phyloP scores from a whole-genome alignment of 305 asterid species.

The Fraxinus latifolia region DNA sequence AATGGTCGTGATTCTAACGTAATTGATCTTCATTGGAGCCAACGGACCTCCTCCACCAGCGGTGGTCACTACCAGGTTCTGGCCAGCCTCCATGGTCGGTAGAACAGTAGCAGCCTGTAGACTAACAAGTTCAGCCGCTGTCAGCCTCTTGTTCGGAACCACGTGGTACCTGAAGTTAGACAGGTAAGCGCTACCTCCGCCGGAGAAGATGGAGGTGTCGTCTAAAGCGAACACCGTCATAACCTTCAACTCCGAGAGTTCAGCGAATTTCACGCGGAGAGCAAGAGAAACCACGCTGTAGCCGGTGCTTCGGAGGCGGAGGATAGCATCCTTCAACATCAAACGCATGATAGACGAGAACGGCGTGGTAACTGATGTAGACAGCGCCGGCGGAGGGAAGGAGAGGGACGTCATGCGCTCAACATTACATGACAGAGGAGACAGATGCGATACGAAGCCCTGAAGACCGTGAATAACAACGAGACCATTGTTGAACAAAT shows the following conservation, averaged over 20 bases:
- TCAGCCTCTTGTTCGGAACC: conserved; percentile 56
- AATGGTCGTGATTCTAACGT: conserved; percentile 46
- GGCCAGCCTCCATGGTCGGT: conserved; percentile 58
- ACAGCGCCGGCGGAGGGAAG: conserved; percentile 43
- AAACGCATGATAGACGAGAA: conserved; percentile 44
- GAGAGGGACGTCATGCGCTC: conserved; percentile 60
- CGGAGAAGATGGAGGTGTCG: conserved; percentile 52
- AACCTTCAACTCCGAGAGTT: conserved; percentile 47
- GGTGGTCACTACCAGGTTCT: conserved; percentile 58
- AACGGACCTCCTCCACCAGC: conserved; percentile 58
- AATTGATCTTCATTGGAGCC: conserved; percentile 62
- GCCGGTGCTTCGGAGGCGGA: conserved; percentile 54
- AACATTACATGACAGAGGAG: conserved; percentile 68
- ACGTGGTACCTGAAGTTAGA: conserved; percentile 60
- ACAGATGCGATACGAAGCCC: conserved; percentile 65
- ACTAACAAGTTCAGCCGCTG: conserved; percentile 57
- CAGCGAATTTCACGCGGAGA: conserved; percentile 50
- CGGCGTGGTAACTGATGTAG: conserved; percentile 23
- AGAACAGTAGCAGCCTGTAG: conserved; percentile 40
- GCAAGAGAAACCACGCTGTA: conserved; percentile 66
- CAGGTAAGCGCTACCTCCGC: conserved; percentile 49
- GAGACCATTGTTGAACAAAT: conserved; percentile 66
- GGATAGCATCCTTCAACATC: conserved; percentile 62
- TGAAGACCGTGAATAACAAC: conserved; percentile 63
- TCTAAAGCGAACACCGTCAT: conserved; percentile 71